phyloP scores from a whole-genome alignment of 192 early-diverging fungal genomes.

The Geranomyces michiganensis region DNA sequence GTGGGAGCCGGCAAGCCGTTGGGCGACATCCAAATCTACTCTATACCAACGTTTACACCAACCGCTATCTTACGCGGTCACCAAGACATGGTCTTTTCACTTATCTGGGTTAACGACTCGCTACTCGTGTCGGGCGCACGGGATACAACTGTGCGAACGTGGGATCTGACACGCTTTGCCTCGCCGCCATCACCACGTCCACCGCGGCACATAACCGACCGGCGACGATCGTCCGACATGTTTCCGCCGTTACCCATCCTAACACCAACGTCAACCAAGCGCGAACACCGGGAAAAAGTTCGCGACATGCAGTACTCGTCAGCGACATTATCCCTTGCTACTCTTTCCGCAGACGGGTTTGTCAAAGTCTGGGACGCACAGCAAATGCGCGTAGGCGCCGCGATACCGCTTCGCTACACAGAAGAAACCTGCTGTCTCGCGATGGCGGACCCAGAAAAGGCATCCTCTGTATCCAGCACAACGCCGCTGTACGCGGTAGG shows the following conservation, averaged over 20 bases:
- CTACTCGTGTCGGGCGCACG: conserved; percentile 65
- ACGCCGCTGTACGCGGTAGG: conserved; percentile 43
- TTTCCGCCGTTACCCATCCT: background rate
- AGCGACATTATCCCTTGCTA: conserved; percentile 43
- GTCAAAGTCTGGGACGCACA: conserved; percentile 69
- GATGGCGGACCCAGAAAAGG: conserved; percentile 4
- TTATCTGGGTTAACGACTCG: conserved; percentile 62
- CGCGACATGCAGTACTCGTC: conserved; percentile 58
- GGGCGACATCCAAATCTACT: conserved; percentile 63
- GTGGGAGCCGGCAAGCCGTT: conserved; percentile 61
- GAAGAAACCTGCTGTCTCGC: conserved; percentile 40
- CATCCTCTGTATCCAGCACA: background rate
- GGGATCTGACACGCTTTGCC: conserved; percentile 1
- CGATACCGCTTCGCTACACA: conserved; percentile 34
- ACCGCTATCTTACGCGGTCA: conserved; percentile 64
- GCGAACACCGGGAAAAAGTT: conserved; percentile 53
- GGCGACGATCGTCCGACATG: background rate
- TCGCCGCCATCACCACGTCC: background rate
- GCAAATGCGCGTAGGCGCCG: background rate
- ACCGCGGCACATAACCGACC: background rate
- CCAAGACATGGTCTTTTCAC: conserved; percentile 66
- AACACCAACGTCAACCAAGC: conserved; percentile 25
- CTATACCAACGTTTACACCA: conserved; percentile 61
- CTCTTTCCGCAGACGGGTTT: conserved; percentile 62
- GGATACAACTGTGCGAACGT: conserved; percentile 28